phyloP scores from a whole-genome alignment of 306 rosid species.

The Neltuma alba region DNA sequence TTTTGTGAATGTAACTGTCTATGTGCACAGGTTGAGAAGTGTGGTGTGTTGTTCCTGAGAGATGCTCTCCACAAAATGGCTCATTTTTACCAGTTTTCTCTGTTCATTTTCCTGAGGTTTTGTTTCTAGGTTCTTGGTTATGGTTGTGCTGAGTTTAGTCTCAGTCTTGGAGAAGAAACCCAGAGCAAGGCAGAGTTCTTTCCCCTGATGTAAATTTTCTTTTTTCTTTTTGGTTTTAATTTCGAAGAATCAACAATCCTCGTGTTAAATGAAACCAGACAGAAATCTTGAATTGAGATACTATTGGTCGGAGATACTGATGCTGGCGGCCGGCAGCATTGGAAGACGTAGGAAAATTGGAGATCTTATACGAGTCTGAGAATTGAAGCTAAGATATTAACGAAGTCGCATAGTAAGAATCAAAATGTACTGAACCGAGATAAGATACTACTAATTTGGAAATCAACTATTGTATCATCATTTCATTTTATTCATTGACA shows the following conservation, averaged over 20 bases:
- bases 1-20: conserved; percentile 38
- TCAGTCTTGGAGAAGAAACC: conserved; percentile 28
- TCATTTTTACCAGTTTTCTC: conserved; percentile 14
- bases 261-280: not conserved
- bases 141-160: conserved; percentile 25
- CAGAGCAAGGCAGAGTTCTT: not conserved
- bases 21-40: conserved; percentile 13
- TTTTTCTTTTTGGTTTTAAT: not conserved
- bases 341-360: not conserved
- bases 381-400: not conserved
- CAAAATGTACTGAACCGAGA: not conserved
- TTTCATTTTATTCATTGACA: not conserved
- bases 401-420: not conserved
- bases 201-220: not conserved
- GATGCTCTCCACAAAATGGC: conserved; percentile 32
- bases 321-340: not conserved
- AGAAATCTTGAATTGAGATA: not conserved
- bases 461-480: not conserved
- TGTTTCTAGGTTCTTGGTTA: conserved; percentile 2
- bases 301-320: not conserved
- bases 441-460: not conserved
- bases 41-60: conserved; percentile 27
- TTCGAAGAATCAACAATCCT: not conserved
- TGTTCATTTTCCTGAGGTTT: not conserved
- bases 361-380: not conserved